A percentile compares a stretch with the other conserved stretches of the same genome.
Conservation (phyloP, 1,284 basidiomycete species). For the Termitomyces sp. region DNA sequence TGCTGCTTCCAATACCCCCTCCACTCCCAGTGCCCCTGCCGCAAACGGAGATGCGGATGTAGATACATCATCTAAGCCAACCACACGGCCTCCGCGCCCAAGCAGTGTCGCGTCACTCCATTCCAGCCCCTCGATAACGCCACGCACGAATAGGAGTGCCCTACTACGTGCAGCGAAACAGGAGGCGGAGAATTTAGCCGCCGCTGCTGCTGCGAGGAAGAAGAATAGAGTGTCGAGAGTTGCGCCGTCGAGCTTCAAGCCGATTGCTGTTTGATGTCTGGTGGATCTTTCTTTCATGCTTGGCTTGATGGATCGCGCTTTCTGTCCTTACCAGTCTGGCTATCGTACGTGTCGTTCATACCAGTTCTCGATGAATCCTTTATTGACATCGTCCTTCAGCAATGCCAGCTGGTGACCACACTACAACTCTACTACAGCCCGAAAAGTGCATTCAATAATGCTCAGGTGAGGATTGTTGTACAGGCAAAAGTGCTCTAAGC, state of each 20-base stretch:
- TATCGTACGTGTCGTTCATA: slow-evolving; percentile 54
- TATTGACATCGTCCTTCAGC: slow-evolving; percentile 41
- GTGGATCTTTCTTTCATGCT: background rate
- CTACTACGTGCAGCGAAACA: slow-evolving; percentile 66
- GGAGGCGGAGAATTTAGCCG: slow-evolving; percentile 40
- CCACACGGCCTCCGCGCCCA: slow-evolving; percentile 34
- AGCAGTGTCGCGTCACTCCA: slow-evolving; percentile 37
- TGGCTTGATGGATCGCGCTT: slow-evolving; percentile 31
- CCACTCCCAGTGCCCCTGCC: background rate
- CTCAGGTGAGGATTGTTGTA: slow-evolving; percentile 51
- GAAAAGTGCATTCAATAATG: slow-evolving; percentile 75
- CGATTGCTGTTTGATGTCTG: slow-evolving; percentile 16
- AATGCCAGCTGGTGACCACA: slow-evolving; percentile 87
- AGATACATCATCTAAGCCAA: background rate
- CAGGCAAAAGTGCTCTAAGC: background rate
- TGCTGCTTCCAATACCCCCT: slow-evolving; percentile 5
- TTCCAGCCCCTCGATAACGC: slow-evolving; percentile 53
- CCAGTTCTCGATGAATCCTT: no score
- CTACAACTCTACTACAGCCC: slow-evolving; percentile 91
- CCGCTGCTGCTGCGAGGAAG: slow-evolving; percentile 33
- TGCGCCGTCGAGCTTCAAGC: slow-evolving; percentile 36
- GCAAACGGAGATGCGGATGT: background rate
- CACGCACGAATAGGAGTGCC: slow-evolving; percentile 70
- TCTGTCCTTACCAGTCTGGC: slow-evolving; percentile 77
- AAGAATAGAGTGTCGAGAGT: slow-evolving; percentile 22